phyloP scores from a whole-genome alignment of 139 green algal genomes.

The Volvox africanus region DNA sequence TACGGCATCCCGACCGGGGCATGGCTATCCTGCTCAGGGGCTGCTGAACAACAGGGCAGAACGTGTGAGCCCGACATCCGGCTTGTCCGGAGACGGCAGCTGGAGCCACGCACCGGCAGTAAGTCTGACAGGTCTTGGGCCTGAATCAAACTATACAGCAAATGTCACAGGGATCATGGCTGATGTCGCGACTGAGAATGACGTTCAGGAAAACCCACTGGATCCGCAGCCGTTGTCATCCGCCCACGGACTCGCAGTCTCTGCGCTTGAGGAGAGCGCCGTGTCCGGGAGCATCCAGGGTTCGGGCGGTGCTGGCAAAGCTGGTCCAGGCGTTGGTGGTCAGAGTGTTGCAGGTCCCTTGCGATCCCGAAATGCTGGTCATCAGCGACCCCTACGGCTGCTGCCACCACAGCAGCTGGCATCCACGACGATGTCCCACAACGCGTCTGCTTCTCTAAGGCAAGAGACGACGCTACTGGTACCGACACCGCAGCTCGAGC shows the following conservation, averaged over 20 bases:
- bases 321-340: too few relatives aligned
- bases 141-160: too few relatives aligned
- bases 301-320: too few relatives aligned
- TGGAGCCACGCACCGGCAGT: too few relatives aligned
- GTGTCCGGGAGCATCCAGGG: too few relatives aligned
- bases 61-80: too few relatives aligned
- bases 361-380: not conserved
- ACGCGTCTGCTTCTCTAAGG: not conserved
- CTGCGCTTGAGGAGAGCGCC: too few relatives aligned
- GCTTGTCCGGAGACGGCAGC: too few relatives aligned
- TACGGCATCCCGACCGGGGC: not conserved
- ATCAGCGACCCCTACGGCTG: not conserved
- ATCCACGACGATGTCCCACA: not conserved
- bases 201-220: not conserved
- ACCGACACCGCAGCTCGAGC: not conserved
- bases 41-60: not conserved
- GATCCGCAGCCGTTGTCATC: not conserved
- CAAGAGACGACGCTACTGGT: not conserved
- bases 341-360: too few relatives aligned
- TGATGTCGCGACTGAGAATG: not conserved
- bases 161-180: not conserved
- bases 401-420: not conserved
- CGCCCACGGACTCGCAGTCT: too few relatives aligned
- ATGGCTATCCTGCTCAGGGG: not conserved
- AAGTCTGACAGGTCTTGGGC: too few relatives aligned